phyloP scores from a whole-genome alignment of 2,329 filamentous ascomycete species.

The Colletotrichum musicola region DNA sequence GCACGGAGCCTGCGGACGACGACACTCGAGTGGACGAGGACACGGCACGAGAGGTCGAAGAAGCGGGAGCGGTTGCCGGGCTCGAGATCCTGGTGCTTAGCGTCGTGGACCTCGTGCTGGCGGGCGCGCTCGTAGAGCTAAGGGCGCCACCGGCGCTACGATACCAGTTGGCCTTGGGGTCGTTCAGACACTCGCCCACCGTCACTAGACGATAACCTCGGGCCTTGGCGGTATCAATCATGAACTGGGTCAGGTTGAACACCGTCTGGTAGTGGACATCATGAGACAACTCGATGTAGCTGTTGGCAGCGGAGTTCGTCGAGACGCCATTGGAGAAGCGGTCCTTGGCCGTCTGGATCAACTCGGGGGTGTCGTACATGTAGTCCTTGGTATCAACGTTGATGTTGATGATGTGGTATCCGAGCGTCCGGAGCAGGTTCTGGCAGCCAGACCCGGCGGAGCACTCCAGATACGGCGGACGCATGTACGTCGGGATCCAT shows the following conservation, averaged over 20 bases:
- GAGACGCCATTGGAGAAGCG: slow-evolving; percentile 55
- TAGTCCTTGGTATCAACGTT: slow-evolving; percentile 75
- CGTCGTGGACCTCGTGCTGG: slow-evolving; percentile 33
- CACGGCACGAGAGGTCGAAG: slow-evolving; percentile 1
- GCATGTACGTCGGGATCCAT: slow-evolving; percentile 58
- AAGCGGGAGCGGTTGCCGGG: background rate
- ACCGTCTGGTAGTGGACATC: slow-evolving; percentile 55
- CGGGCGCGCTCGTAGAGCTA: slow-evolving; percentile 31
- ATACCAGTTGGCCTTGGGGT: slow-evolving; percentile 66
- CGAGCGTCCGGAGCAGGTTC: slow-evolving; percentile 50
- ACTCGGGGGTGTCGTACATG: slow-evolving; percentile 60
- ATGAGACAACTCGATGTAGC: slow-evolving; percentile 60
- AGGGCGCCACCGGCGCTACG: slow-evolving; percentile 46
- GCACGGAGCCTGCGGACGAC: background rate
- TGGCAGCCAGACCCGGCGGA: slow-evolving; percentile 35
- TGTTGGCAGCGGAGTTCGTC: slow-evolving; percentile 42
- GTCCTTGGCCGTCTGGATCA: slow-evolving; percentile 58
- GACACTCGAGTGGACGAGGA: slow-evolving; percentile 4
- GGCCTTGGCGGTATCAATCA: slow-evolving; percentile 55
- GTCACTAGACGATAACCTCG: slow-evolving; percentile 63
- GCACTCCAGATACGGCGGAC: slow-evolving; percentile 53
- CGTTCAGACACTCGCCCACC: slow-evolving; percentile 69
- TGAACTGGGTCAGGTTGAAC: slow-evolving; percentile 51
- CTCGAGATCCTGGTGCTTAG: background rate
- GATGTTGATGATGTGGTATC: slow-evolving; percentile 69